phyloP scores from a whole-genome alignment of 2,329 filamentous ascomycete species.

The Claviceps purpurea region DNA sequence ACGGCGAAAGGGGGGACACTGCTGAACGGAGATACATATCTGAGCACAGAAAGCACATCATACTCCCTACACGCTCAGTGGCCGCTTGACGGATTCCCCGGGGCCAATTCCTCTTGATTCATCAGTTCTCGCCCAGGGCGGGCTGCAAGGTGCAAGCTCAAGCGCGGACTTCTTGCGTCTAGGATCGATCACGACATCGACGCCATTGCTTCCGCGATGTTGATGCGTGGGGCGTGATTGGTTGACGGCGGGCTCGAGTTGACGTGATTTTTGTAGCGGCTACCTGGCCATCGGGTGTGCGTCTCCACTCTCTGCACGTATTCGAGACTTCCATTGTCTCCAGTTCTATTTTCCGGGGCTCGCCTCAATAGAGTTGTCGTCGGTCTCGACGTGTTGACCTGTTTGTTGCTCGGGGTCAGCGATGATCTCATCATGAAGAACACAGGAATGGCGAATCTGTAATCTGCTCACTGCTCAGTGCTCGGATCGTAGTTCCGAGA shows the following conservation, averaged over 20 bases:
- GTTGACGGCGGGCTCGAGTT: constrained; percentile 12
- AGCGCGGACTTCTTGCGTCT: constrained; percentile 17
- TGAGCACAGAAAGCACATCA: constrained; percentile 2
- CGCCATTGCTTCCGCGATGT: constrained; percentile 36
- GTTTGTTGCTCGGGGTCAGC: background rate
- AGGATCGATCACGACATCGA: constrained; percentile 38
- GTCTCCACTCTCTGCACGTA: background rate
- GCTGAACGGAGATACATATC: background rate
- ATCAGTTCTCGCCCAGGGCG: background rate
- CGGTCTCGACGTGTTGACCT: background rate
- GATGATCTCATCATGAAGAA: constrained; percentile 4
- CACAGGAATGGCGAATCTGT: background rate
- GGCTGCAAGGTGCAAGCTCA: background rate
- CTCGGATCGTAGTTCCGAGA: too few species aligned
- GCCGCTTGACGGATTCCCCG: background rate
- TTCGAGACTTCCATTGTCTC: background rate
- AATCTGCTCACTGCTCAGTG: too few species aligned
- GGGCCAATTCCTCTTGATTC: background rate
- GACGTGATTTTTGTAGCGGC: constrained; percentile 3
- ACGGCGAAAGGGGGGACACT: background rate
- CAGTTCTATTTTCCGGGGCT: constrained; percentile 4
- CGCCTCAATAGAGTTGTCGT: background rate
- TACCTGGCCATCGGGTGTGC: background rate
- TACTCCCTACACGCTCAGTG: background rate
- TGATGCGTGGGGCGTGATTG: constrained; percentile 21